Base-by-base conservation (phyloP, 176 grass and related monocot species). In the Triticum turgidum region DNA sequence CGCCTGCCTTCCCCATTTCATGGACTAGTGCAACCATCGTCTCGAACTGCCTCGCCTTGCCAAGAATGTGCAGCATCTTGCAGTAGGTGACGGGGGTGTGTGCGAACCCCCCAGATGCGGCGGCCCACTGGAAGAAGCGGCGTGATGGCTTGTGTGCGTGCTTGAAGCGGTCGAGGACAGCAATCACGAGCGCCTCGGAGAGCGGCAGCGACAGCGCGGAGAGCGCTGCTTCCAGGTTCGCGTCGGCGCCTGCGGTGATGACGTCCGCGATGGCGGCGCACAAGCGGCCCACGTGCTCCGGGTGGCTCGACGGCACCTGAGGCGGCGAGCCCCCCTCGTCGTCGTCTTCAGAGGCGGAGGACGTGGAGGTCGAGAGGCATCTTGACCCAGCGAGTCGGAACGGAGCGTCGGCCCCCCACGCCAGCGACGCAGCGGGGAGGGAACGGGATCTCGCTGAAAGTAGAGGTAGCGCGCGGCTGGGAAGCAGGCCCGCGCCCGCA, bases 31-130 rank as follows among this genome's bases (percentile, higher is more conserved):
- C 81, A 35, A 95, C 91, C 90, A 95, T 81, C 2, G 74, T 88
- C 77, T 92, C 88, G 69, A 98, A 98, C 82, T 95, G 96, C 63
- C 91, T 89, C 22, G 78, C 84, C 87, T 89, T 95, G 22, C 91
- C 92, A 2, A 97, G 80, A 42, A 97, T 84, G 34, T 85, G 64
- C 1, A 94, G 38, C 92, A 97, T 97, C 90, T 92, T 94, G 85
- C 84, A 92, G 80, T 94, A 97, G 22, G 94, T 94, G 59, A 58
- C n/a, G 8, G 81, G 18, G 25, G 76, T 89, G 86, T 94, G 93
- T 9, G 12, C 22, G 66, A 90, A 92, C 44, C 77, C 78, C 0
- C 84, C 69, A 4, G 86, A 71, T 2, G 82, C 73, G 1, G 85
- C 39, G 3, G 85, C 90, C 93, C 93, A 94, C 18, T 68, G 70